These are phyloP conservation scores for Sutorius australiensis DNA, from an alignment of 768 basidiomycete species.

Conservation along the genomic window DNA sequence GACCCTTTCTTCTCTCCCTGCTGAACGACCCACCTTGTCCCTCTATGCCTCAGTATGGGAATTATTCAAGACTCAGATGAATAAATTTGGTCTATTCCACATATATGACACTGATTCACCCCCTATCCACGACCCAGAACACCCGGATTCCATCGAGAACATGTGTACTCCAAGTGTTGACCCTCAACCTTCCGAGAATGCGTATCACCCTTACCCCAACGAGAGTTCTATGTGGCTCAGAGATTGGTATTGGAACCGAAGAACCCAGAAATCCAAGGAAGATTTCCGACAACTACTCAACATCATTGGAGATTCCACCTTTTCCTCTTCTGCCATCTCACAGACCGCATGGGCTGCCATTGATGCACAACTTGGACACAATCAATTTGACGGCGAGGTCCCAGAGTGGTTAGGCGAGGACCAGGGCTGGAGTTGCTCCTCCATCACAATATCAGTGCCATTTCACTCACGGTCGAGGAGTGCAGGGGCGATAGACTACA, in stretches of 20 bases:
- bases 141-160: too few species aligned
- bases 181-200: not conserved
- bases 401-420: too few species aligned
- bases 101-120: not conserved
- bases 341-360: not conserved
- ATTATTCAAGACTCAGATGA: not conserved
- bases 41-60: not conserved
- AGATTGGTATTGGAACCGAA: too few species aligned
- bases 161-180: too few species aligned
- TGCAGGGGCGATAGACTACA: not conserved
- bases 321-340: not conserved
- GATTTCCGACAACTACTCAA: not conserved
- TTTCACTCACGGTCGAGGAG: not conserved
- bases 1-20: too few species aligned
- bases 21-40: not conserved
- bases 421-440: too few species aligned
- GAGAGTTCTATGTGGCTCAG: not conserved
- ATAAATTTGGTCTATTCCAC: not conserved
- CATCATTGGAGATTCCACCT: not conserved
- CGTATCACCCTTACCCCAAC: not conserved
- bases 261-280: too few species aligned
- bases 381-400: too few species aligned
- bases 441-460: too few species aligned
- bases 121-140: too few species aligned
- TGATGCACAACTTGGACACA: too few species aligned